A percentile compares a stretch with the other conserved stretches of the same genome.
Conservation (phyloP, 2,329 filamentous ascomycete species). For the Stenocarpella maydis region DNA sequence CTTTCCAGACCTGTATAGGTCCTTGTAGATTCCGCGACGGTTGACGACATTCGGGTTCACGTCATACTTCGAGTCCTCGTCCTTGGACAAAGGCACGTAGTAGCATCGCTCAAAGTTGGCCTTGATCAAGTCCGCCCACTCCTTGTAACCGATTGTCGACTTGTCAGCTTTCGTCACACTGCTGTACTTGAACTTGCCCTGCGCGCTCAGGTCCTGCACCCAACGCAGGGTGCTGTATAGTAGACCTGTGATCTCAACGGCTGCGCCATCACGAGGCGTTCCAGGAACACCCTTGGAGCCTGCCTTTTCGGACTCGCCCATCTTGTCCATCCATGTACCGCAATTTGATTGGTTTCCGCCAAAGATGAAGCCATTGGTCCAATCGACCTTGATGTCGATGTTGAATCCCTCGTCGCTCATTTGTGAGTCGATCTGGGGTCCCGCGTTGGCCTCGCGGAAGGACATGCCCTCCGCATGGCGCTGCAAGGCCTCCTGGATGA, state of each 20-base stretch:
- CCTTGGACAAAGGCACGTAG: slow-evolving; percentile 76
- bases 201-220: slow-evolving; percentile 72
- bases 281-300: slow-evolving; percentile 93
- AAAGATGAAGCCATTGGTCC: slow-evolving; percentile 89
- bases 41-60: slow-evolving; percentile 83
- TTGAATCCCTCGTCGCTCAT: slow-evolving; percentile 95
- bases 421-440: slow-evolving; percentile 85
- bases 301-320: slow-evolving; percentile 95
- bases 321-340: slow-evolving; percentile 99
- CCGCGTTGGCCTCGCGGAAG: slow-evolving; percentile 94
- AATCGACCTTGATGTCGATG: slow-evolving; percentile 89
- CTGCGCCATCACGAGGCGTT: slow-evolving; percentile 95
- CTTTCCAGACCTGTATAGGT: slow-evolving; percentile 91
- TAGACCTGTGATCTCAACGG: slow-evolving; percentile 93
- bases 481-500: slow-evolving; percentile 93
- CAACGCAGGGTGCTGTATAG: slow-evolving; percentile 89
- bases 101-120: slow-evolving; percentile 91
- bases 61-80: slow-evolving; percentile 80
- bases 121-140: slow-evolving; percentile 84
- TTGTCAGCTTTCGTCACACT: slow-evolving; percentile 74
- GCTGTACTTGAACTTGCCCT: slow-evolving; percentile 76
- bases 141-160: slow-evolving; percentile 70
- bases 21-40: slow-evolving; percentile 96
- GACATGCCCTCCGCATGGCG: slow-evolving; percentile 89
- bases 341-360: slow-evolving; percentile 95